Percentiles rank a stretch among this genome's conserved stretches.
phyloP scores from a whole-genome alignment of 2,329 filamentous ascomycete genomes.

The Cladosporium halotolerans region DNA sequence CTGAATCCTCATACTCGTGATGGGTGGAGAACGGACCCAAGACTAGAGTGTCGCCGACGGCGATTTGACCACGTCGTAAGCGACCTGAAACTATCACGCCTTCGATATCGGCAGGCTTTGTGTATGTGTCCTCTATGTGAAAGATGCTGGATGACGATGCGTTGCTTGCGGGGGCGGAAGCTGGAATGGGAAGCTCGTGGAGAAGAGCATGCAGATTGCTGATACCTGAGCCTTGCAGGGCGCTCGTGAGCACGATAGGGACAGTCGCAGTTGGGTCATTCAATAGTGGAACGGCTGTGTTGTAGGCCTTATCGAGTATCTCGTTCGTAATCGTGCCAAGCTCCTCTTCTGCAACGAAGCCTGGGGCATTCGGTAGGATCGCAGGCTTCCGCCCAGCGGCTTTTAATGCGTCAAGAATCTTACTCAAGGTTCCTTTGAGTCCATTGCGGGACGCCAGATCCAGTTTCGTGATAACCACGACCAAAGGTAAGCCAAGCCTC shows the following conservation, averaged over 20 bases:
- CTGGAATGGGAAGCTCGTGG: constrained; percentile 62
- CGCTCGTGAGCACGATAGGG: constrained; percentile 82
- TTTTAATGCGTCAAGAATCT: constrained; percentile 72
- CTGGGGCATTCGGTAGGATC: constrained; percentile 49
- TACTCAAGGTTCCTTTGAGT: constrained; percentile 63
- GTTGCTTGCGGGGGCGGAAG: neutral
- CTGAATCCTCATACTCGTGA: constrained; percentile 29
- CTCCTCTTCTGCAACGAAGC: constrained; percentile 35
- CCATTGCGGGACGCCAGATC: constrained; percentile 72
- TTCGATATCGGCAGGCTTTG: constrained; percentile 40
- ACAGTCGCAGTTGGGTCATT: constrained; percentile 50
- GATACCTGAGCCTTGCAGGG: constrained; percentile 77
- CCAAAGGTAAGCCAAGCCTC: constrained; percentile 68
- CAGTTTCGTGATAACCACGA: constrained; percentile 83
- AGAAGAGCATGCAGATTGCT: constrained; percentile 76
- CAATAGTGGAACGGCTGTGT: constrained; percentile 48
- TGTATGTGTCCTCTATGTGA: constrained; percentile 87
- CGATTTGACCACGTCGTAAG: constrained; percentile 69
- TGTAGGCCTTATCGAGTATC: constrained; percentile 54
- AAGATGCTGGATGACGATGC: constrained; percentile 49
- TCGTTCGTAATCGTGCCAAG: constrained; percentile 51
- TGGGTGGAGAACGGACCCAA: constrained; percentile 61
- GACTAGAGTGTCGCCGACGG: constrained; percentile 69
- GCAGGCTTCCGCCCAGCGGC: constrained; percentile 65
- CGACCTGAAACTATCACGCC: constrained; percentile 71